Percentiles rank a stretch among this genome's conserved stretches.
phyloP scores from a whole-genome alignment of 495 filamentous ascomycete species.

The Penicillium maclennaniae region DNA sequence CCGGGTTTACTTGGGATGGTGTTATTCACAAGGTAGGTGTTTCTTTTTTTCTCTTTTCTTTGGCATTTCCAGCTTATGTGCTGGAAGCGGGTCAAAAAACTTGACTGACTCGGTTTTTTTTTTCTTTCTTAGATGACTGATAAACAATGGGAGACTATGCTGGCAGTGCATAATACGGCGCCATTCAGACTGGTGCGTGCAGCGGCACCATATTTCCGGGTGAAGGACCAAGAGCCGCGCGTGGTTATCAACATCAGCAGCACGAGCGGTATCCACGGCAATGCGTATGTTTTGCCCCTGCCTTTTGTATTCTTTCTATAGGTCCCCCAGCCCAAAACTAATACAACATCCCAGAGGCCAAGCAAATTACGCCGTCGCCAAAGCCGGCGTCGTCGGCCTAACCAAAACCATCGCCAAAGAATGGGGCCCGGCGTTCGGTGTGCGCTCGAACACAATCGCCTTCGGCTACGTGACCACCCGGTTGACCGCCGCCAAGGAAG shows the following conservation, averaged over 20 bases:
- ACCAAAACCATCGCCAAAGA: constrained; percentile 88
- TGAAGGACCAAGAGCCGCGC: constrained; percentile 74
- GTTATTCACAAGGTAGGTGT: constrained; percentile 74
- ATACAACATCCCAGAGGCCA: constrained; percentile 51
- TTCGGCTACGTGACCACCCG: constrained; percentile 77
- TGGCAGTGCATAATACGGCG: constrained; percentile 73
- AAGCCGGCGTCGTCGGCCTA: constrained; percentile 74
- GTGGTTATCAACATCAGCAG: constrained; percentile 78
- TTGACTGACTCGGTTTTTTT: background rate
- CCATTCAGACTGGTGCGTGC: constrained; percentile 79
- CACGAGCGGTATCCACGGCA: constrained; percentile 77
- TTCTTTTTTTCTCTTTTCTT: no score
- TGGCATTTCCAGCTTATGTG: no score
- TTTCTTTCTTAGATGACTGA: constrained; percentile 74
- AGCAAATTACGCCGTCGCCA: constrained; percentile 79
- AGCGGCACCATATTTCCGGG: constrained; percentile 79
- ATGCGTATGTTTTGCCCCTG: constrained; percentile 51
- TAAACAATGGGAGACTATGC: constrained; percentile 86
- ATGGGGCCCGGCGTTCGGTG: constrained; percentile 82
- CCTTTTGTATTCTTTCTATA: background rate
- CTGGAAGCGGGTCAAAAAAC: no score
- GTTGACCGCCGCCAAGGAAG: constrained; percentile 75
- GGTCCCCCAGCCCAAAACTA: background rate
- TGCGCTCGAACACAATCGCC: constrained; percentile 77
- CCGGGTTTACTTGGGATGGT: constrained; percentile 85